These are phyloP conservation scores for Cerrena zonata DNA, from an alignment of 1,284 basidiomycete genomes.

Conservation along the genomic window DNA sequence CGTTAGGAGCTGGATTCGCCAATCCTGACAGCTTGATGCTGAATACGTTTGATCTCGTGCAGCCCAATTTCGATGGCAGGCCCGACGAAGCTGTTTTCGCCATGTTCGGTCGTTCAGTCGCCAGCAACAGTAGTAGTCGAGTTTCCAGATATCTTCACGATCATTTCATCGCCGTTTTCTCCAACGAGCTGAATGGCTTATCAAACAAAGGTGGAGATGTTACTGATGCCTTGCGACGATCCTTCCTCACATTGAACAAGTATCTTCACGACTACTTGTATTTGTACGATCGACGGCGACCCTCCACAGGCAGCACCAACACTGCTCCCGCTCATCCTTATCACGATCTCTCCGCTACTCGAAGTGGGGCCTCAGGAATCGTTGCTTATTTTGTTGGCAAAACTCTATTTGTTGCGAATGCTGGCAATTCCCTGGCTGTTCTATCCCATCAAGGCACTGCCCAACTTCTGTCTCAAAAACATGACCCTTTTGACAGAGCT, in stretches of 20 bases:
- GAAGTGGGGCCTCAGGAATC: constrained; percentile 81
- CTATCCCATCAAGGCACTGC: constrained; percentile 81
- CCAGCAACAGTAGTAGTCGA: constrained; percentile 57
- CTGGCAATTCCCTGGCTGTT: constrained; percentile 85
- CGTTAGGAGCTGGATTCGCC: constrained; percentile 54
- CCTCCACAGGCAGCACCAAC: constrained; percentile 61
- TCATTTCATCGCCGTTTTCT: constrained; percentile 64
- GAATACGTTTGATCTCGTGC: constrained; percentile 88
- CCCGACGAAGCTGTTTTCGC: constrained; percentile 89
- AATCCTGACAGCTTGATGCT: constrained; percentile 37
- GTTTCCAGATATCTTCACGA: constrained; percentile 80
- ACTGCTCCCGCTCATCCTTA: constrained; percentile 30
- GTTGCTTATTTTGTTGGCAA: constrained; percentile 81
- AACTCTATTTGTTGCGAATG: constrained; percentile 87
- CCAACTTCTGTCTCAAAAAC: constrained; percentile 72
- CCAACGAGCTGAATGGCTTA: constrained; percentile 51
- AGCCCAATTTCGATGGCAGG: constrained; percentile 78
- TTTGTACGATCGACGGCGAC: constrained; percentile 51
- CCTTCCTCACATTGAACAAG: constrained; percentile 83
- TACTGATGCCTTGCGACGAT: constrained; percentile 74
- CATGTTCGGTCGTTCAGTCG: constrained; percentile 82
- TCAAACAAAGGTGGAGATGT: constrained; percentile 50
- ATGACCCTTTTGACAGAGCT: constrained; percentile 84
- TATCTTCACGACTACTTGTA: constrained; percentile 63
- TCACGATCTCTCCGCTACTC: constrained; percentile 42